Evolutionary conservation across 176 grass and related monocot species (phyloP).

Genomic region (Microstegium vimineum): DNA sequence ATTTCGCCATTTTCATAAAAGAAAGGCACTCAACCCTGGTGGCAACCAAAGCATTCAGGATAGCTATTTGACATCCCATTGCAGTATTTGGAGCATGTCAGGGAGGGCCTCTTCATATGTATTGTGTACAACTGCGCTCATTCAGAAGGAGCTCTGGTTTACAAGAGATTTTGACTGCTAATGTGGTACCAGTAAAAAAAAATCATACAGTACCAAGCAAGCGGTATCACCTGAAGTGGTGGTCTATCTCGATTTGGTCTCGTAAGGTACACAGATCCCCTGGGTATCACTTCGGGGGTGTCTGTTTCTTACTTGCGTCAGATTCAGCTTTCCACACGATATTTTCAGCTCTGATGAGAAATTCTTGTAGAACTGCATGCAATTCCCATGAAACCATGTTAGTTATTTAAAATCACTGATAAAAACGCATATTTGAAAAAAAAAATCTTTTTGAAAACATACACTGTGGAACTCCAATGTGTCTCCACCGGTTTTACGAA

Average conservation of each 20-base stretch:
- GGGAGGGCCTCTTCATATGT: constrained; percentile 35
- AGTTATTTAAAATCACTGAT: not conserved
- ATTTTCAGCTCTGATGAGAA: constrained; percentile 83
- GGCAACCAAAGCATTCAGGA: not conserved
- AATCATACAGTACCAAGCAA: not conserved
- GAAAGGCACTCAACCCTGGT: constrained; percentile 30
- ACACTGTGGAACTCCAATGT: constrained; percentile 96
- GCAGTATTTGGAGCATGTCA: not conserved
- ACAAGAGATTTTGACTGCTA: not conserved
- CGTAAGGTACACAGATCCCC: not conserved
- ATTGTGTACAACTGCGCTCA: constrained; percentile 2
- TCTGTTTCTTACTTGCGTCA: constrained; percentile 41
- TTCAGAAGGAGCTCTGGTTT: not conserved
- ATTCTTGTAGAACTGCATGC: constrained; percentile 84
- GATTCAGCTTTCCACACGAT: constrained; percentile 91
- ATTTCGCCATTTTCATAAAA: not conserved
- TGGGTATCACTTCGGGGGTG: constrained; percentile 9
- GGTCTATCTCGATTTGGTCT: not conserved
- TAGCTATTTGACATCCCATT: constrained; percentile 17
- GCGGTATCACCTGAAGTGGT: not conserved
- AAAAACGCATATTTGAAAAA: not conserved
- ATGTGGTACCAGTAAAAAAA: not conserved
- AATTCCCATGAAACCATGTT: not conserved
- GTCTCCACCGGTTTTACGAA: constrained; percentile 95
- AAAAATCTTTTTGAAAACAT: constrained; percentile 10